Conservation (phyloP, 2,329 filamentous ascomycete species). For the Fusarium dimerum region DNA sequence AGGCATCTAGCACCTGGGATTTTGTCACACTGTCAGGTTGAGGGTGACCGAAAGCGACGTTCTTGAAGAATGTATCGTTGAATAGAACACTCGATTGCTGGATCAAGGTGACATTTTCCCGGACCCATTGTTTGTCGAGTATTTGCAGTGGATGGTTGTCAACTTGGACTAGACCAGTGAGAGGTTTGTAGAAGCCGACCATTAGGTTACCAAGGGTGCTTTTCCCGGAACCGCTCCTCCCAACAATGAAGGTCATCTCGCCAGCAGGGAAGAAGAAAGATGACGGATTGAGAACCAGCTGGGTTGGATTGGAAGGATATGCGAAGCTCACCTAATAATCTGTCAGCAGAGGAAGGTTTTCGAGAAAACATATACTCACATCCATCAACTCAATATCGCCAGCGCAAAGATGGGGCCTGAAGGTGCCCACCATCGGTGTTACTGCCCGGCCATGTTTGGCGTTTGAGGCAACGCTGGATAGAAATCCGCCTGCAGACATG, state of each 20-base stretch:
- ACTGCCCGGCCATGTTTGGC: background rate
- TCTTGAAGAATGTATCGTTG: conserved; percentile 74
- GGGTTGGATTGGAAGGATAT: conserved; percentile 71
- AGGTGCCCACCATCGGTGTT: conserved; percentile 3
- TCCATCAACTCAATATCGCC: conserved; percentile 71
- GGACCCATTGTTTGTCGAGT: conserved; percentile 71
- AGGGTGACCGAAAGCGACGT: conserved; percentile 71
- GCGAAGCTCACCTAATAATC: conserved; percentile 69
- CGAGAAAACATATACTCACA: conserved; percentile 45
- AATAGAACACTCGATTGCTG: conserved; percentile 84
- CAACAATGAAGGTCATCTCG: conserved; percentile 78
- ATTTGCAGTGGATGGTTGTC: conserved; percentile 64
- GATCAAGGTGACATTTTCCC: conserved; percentile 75
- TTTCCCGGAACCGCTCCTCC: conserved; percentile 87
- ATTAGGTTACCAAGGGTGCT: conserved; percentile 84
- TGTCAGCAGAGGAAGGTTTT: conserved; percentile 12
- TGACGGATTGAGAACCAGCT: conserved; percentile 59
- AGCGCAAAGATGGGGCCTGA: conserved; percentile 47
- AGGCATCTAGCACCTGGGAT: conserved; percentile 62
- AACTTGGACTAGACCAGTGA: conserved; percentile 65
- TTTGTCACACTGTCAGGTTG: conserved; percentile 49
- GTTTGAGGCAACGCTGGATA: conserved; percentile 51
- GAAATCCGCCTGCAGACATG: conserved; percentile 66
- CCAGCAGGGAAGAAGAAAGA: conserved; percentile 72
- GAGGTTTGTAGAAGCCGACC: conserved; percentile 72